Evolutionary conservation across 805 yeast species (phyloP), one percentile per base, ranked within the genome.

Genomic region (Huiozyma naganishii): DNA sequence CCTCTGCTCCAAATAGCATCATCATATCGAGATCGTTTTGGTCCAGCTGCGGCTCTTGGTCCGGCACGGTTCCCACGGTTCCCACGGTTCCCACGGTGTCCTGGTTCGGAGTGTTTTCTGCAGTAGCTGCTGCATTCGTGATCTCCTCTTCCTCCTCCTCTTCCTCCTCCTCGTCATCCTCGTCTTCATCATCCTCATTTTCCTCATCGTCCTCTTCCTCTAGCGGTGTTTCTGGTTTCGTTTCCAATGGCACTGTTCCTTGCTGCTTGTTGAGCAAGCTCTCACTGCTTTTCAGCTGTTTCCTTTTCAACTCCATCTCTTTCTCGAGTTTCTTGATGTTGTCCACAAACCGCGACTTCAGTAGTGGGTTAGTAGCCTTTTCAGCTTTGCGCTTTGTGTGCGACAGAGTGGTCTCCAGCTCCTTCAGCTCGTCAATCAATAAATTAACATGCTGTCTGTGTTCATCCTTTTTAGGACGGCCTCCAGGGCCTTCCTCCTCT

Each of bases 281-380:
- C 43, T 62, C 71, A 41, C 60, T 63, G 11, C 49, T 59, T 50
- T 65, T 67, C 53, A 88, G 67, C 54, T 82, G 87, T 47, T 80
- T 70, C 63, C 74, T 75, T 68, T 90, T 92, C 56, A 79, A 72
- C 43, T 87, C 95, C 47, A 87, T 72, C 53, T 90, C 95, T 43
- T 80, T 79, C 61, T 79, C 80, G 56, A 92, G 71, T 48, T 89
- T 80, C 45, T 73, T 74, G 41, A 86, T 83, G 41, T 83, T 88
- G 50, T 83, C 92, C 53, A 80, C 72, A 59, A 89, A 84, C 66
- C 97, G 80, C 62, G 81, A 83, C 57, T 81, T 79, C 77, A 92
- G 73, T 65, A 90, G 81, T 52, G 90, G 89, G 58, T 87, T 87
- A 3, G 79, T 70, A 12, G 89, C 88, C 51, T 80, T 79, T 17